Base-by-base conservation (phyloP, 2,329 filamentous ascomycete genomes). In the Claviceps arundinis region DNA sequence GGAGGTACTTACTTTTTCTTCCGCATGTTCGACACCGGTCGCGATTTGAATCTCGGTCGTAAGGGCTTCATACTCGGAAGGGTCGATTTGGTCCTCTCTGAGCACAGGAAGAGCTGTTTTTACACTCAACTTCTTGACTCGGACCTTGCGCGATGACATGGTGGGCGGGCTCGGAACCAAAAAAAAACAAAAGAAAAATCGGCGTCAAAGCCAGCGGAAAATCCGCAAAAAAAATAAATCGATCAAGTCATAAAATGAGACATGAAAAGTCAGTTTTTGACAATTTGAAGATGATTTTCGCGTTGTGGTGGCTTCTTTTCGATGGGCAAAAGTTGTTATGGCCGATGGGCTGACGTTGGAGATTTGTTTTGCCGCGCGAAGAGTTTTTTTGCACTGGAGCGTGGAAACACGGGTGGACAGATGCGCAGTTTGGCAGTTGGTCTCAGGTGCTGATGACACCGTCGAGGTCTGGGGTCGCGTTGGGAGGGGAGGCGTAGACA, bases 21-120 rank as follows among this genome's bases (percentile, higher is more conserved):
- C 93, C 58, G 84, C 87, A 68, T 95, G 90, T 71, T 98, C 93
- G 62, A 98, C 93, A 70, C 93, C 93, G 59, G 90, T 96, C 66
- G 93, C 89, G 66, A 96, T 89, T 84, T 88, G 72, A 77, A 82
- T 74, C 80, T 87, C 78, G 67, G 85, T 85, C 61, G 85, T 86
- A 66, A 91, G 83, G 62, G 87, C 81, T 71, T 95, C 88, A 69
- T 96, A 95, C 70, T 89, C 81, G 64, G 77, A 80, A 65, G 85
- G 77, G 66, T 96, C 89, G 71, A 97, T 85, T 66, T 97, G 87
- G 69, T 89, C 79, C 73, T 97, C 91, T 68, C 86, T 82, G 64
- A 96, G 80, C 62, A 98, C 84, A 55, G 84, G 84, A 65, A 96
- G 83, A 62, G 83, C 82, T 67, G 89, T 89, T 75, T 95, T 95